A percentile compares a stretch with the other conserved stretches of the same genome.
These are phyloP conservation scores for Nicotiana undulata DNA, from an alignment of 257 asterid genomes.

Conservation along the genomic window DNA sequence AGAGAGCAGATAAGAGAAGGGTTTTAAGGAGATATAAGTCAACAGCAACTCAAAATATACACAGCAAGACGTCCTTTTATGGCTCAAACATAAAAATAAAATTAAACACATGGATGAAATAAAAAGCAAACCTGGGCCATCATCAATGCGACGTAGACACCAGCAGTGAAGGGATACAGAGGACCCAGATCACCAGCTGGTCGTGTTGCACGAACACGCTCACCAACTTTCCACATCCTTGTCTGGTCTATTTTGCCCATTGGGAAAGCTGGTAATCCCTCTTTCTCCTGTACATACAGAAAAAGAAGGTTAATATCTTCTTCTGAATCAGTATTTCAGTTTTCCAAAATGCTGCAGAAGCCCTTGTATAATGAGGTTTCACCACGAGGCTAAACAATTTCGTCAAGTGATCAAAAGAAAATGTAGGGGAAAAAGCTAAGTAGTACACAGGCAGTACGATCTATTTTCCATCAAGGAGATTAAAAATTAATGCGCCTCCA, in stretches of 20 bases:
- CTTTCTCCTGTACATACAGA: slow-evolving; percentile 57
- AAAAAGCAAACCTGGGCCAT: slow-evolving; percentile 66
- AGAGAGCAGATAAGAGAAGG: not conserved
- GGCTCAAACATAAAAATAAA: not conserved
- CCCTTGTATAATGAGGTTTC: not conserved
- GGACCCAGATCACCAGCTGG: slow-evolving; percentile 83
- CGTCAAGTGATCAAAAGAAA: not conserved
- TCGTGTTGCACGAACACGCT: slow-evolving; percentile 62
- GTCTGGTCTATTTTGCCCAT: slow-evolving; percentile 96
- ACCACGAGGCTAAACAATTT: not conserved
- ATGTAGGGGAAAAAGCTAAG: not conserved
- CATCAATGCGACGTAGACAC: slow-evolving; percentile 85
- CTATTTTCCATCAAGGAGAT: not conserved
- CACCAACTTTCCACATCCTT: slow-evolving; percentile 91
- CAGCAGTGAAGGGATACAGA: slow-evolving; percentile 85
- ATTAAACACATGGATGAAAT: not conserved
- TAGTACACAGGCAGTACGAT: not conserved
- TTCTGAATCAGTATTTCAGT: not conserved
- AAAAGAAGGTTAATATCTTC: not conserved
- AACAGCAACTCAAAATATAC: not conserved
- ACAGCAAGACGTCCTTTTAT: not conserved
- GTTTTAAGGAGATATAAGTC: not conserved
- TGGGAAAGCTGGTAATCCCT: slow-evolving; percentile 87
- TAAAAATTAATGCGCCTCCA: not conserved
- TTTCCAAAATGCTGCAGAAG: not conserved